phyloP scores from a whole-genome alignment of 305 asterid genomes.

The Plantago lanceolata region DNA sequence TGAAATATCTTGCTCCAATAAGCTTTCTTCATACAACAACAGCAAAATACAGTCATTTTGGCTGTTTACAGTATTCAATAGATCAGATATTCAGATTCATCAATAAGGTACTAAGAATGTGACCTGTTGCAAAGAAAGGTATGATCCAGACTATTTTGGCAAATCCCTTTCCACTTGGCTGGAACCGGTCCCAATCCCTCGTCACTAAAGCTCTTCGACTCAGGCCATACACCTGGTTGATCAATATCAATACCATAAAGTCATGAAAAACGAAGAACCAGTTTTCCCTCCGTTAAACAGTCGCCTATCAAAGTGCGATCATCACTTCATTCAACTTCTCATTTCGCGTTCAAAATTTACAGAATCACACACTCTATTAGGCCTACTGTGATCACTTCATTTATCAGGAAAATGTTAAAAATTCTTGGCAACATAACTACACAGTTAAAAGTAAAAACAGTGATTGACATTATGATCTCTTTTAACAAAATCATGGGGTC shows the following conservation, averaged over 20 bases:
- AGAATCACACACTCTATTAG: too few species aligned
- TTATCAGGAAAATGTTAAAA: conserved; percentile 2
- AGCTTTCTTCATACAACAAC: conserved; percentile 52
- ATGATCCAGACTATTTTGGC: conserved; percentile 61
- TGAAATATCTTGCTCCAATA: conserved; percentile 86
- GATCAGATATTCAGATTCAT: background rate
- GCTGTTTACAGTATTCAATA: background rate
- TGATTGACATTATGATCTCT: background rate
- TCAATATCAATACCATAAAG: conserved; percentile 29
- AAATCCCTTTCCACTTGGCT: conserved; percentile 77
- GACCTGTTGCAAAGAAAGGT: conserved; percentile 79
- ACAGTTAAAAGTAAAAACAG: background rate
- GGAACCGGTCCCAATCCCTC: conserved; percentile 63
- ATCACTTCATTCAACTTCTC: too few species aligned
- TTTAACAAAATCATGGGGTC: conserved; percentile 19
- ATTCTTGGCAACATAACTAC: background rate
- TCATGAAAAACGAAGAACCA: background rate
- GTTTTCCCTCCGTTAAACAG: background rate
- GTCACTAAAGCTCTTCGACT: conserved; percentile 71
- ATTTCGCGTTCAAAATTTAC: background rate
- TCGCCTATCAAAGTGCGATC: too few species aligned
- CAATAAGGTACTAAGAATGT: conserved; percentile 15
- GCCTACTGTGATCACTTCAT: too few species aligned
- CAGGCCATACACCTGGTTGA: conserved; percentile 88
- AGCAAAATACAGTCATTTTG: background rate